These are phyloP conservation scores for Santalum album DNA, from an alignment of 164 flowering plant genomes.

Conservation along the genomic window DNA sequence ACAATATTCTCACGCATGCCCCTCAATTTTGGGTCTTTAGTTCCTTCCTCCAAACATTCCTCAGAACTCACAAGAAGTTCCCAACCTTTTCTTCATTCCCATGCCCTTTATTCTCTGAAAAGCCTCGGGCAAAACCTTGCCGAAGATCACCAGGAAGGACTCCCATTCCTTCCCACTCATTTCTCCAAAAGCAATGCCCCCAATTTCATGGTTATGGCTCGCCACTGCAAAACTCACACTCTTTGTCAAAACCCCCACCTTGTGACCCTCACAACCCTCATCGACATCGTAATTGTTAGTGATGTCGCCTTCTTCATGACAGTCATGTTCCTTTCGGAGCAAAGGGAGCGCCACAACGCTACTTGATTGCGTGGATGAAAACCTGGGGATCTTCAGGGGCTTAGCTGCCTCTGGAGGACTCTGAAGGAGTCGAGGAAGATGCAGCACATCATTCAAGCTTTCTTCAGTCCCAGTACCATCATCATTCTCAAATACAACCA, in stretches of 20 bases:
- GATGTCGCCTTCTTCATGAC: neutral
- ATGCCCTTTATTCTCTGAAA: slow-evolving; percentile 37
- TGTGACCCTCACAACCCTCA: slow-evolving; percentile 3
- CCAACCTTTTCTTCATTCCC: slow-evolving; percentile 46
- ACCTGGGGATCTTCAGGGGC: slow-evolving; percentile 29
- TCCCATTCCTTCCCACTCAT: slow-evolving; percentile 54
- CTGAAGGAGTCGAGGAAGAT: slow-evolving; percentile 14
- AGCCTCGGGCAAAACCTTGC: slow-evolving; percentile 44
- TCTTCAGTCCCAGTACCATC: too few relatives aligned
- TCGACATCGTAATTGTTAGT: neutral
- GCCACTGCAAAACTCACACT: slow-evolving; percentile 40
- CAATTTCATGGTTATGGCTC: slow-evolving; percentile 21
- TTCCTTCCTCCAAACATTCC: neutral
- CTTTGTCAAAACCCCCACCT: slow-evolving; percentile 18
- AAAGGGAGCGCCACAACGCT: slow-evolving; percentile 9
- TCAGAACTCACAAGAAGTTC: slow-evolving; percentile 54
- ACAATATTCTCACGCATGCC: neutral
- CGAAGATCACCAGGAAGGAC: slow-evolving; percentile 44
- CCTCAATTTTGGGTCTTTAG: neutral
- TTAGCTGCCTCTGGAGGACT: slow-evolving; percentile 14
- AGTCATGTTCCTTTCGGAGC: slow-evolving; percentile 13
- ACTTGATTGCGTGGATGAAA: slow-evolving; percentile 16
- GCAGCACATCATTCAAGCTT: neutral
- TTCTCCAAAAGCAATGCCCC: slow-evolving; percentile 38
- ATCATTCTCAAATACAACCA: slow-evolving; percentile 39